Percentiles rank a stretch among this genome's conserved stretches.
These are phyloP conservation scores for Filosporella fistucella DNA, from an alignment of 495 filamentous ascomycete genomes.

Conservation along the genomic window DNA sequence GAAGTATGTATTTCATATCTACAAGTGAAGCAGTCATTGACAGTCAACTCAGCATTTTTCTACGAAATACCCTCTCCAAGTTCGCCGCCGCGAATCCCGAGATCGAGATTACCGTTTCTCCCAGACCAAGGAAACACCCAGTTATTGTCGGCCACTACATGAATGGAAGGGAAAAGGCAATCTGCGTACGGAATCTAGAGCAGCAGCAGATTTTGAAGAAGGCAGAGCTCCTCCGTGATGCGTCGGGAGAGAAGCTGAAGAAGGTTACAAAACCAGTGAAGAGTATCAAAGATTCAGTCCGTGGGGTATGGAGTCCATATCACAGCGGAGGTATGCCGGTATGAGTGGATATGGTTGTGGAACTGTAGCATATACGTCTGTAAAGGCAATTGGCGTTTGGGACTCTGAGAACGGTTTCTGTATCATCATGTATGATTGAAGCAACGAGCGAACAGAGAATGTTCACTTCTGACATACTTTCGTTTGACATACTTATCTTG, in stretches of 20 bases:
- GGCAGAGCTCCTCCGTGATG: slow-evolving; percentile 71
- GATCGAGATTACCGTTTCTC: slow-evolving; percentile 86
- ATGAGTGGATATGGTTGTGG: slow-evolving; percentile 2
- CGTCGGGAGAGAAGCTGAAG: slow-evolving; percentile 82
- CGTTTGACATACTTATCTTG: too few relatives aligned
- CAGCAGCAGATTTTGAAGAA: slow-evolving; percentile 78
- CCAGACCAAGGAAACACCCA: slow-evolving; percentile 81
- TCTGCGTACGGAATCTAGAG: slow-evolving; percentile 86
- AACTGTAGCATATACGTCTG: slow-evolving; percentile 11
- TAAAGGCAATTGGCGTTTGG: slow-evolving; percentile 16
- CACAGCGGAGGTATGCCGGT: slow-evolving; percentile 52
- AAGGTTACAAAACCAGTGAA: slow-evolving; percentile 74
- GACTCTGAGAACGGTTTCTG: background rate
- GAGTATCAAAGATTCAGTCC: slow-evolving; percentile 86
- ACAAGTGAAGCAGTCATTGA: background rate
- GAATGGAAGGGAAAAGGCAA: slow-evolving; percentile 79
- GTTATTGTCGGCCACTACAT: slow-evolving; percentile 82
- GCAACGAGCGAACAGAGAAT: too few relatives aligned
- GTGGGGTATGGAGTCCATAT: slow-evolving; percentile 92
- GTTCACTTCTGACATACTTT: too few relatives aligned
- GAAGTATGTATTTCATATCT: slow-evolving; percentile 60
- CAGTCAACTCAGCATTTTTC: slow-evolving; percentile 57
- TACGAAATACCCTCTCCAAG: slow-evolving; percentile 64
- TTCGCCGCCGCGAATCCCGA: slow-evolving; percentile 82
- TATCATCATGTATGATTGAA: background rate